phyloP scores from a whole-genome alignment of 1,139 yeast genomes.

The Debaryomyces robertsiae region DNA sequence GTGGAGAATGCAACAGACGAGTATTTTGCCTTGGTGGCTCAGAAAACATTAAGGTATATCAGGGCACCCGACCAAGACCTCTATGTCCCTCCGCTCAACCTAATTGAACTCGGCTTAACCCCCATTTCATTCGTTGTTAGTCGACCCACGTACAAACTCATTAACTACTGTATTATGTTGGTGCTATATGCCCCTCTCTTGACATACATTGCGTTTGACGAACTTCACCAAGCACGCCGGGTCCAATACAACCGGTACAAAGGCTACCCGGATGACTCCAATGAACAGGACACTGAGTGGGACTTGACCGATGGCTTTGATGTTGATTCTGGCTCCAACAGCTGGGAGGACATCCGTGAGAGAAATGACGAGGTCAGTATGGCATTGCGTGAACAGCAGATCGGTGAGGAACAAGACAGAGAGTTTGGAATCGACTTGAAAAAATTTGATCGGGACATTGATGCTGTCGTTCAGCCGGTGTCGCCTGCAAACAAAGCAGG shows the following conservation, averaged over 20 bases:
- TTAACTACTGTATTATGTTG: conserved; percentile 60
- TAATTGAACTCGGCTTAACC: conserved; percentile 58
- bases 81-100: conserved; percentile 82
- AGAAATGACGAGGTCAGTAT: conserved; percentile 37
- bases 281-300: conserved; percentile 80
- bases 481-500: conserved; percentile 56
- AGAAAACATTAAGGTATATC: conserved; percentile 78
- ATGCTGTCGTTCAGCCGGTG: conserved; percentile 57
- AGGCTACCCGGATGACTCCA: conserved; percentile 76
- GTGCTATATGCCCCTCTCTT: conserved; percentile 70
- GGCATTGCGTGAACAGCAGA: conserved; percentile 52
- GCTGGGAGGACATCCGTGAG: conserved; percentile 45
- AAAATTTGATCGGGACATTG: conserved; percentile 52
- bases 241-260: conserved; percentile 70
- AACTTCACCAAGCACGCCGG: conserved; percentile 66
- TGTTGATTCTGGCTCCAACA: conserved; percentile 30
- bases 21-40: conserved; percentile 81
- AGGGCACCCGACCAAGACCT: conserved; percentile 89
- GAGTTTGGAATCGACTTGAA: conserved; percentile 55
- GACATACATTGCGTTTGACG: conserved; percentile 60
- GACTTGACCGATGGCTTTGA: conserved; percentile 78
- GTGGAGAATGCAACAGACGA: conserved; percentile 84
- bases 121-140: conserved; percentile 37
- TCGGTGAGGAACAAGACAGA: conserved; percentile 74
- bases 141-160: conserved; percentile 27